Conservation (phyloP, 768 basidiomycete genomes). For the Xerocomellus intermedius region DNA sequence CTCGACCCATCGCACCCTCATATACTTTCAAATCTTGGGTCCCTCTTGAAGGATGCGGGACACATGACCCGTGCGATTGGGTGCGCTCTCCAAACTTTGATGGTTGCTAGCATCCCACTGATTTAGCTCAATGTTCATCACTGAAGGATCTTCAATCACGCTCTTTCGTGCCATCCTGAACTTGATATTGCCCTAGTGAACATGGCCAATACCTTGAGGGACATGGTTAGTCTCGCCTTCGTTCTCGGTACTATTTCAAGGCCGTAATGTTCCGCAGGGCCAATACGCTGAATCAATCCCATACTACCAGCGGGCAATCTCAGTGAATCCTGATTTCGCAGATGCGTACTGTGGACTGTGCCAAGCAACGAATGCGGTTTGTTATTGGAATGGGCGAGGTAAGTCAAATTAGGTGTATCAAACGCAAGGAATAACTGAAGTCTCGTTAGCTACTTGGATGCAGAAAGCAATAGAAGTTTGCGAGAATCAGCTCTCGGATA, state of each 20-base stretch:
- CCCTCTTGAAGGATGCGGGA: constrained; percentile 49
- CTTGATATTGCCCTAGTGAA: constrained; percentile 53
- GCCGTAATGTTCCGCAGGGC: constrained; percentile 27
- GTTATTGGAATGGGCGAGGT: constrained; percentile 45
- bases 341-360: constrained; percentile 51
- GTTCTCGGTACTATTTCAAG: neutral
- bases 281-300: constrained; percentile 42
- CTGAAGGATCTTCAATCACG: constrained; percentile 40
- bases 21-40: constrained; percentile 49
- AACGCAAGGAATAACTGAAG: constrained; percentile 8
- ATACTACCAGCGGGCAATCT: constrained; percentile 45
- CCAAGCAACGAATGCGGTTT: constrained; percentile 45
- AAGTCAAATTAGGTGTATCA: constrained; percentile 8
- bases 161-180: constrained; percentile 41
- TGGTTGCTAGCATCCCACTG: neutral
- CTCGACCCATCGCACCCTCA: constrained; percentile 48
- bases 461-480: constrained; percentile 37
- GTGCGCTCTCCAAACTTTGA: constrained; percentile 24
- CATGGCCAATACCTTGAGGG: constrained; percentile 51
- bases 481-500: constrained; percentile 36
- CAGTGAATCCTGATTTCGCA: constrained; percentile 41
- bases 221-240: constrained; percentile 33
- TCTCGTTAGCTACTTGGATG: constrained; percentile 33
- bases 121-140: neutral
- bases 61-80: constrained; percentile 40